Base-by-base conservation (phyloP, 768 basidiomycete species). In the Basidioascus undulatus region DNA sequence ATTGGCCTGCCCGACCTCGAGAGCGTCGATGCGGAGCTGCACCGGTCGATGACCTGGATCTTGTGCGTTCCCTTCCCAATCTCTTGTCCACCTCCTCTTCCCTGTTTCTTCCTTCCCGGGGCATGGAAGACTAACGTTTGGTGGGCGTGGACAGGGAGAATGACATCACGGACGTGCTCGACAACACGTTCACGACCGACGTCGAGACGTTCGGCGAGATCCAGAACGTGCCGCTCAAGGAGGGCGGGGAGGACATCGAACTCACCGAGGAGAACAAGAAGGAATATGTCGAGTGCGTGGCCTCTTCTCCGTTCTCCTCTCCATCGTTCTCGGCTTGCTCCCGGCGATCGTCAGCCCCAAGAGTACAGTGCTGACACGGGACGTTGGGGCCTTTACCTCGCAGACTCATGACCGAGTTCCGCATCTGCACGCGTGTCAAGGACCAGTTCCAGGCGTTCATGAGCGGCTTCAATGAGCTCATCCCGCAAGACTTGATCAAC, bases 391-490 rank as follows among this genome's bases (percentile, higher is more conserved):
- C 13, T 25, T 28, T 21, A n/a, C 24, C n/a, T 33, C 28, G 21
- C 50, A 61, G 61, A 46, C 65, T 62, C 41, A 74, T 96, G 44
- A 86, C 94, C 38, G 87, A 92, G 53, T 89, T 94, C 64, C 83
- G 92, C 55, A 96, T 98, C 60, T 80, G 80, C 45, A 77, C 76
- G 56, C 84, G 92, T 42, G 86, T 96, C 47, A 83, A 86, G 62
- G 92, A 98, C 44, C 92, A 98, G 57, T 96, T 96, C 56, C 84
- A 94, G 44, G 86, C 89, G 5, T 96, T 98, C 67, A 89, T 94
- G 84, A 80, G 78, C n/a, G 92, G 92, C 35, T 96, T 96, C 70
- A 92, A 84, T 65, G 92, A 98, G 62, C 69, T 98, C 40, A 94
- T 98, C 47, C 92, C 92, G 10, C 83, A 87, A 58, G 92, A 98